Conservation (phyloP, 208 protist genomes). For the Leishmania guyanensis region DNA sequence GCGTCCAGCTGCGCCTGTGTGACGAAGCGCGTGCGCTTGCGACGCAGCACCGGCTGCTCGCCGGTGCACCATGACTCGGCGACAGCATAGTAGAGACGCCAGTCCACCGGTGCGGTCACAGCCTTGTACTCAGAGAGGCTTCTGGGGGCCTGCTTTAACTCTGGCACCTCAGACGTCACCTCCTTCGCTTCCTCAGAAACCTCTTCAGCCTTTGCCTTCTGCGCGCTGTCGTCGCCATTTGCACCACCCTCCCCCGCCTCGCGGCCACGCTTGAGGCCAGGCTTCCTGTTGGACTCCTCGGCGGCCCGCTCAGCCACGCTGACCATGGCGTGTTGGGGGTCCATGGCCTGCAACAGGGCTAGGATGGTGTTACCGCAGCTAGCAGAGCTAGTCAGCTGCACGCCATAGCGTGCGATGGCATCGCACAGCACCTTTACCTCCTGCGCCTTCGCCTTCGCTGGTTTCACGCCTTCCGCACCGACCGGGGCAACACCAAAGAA, state of each 20-base stretch:
- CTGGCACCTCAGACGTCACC: neutral
- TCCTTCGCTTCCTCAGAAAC: slow-evolving; percentile 16
- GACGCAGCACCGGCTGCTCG: slow-evolving; percentile 12
- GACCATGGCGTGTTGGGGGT: slow-evolving; percentile 39
- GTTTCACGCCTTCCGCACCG: slow-evolving; percentile 13
- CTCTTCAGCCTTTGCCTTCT: slow-evolving; percentile 31
- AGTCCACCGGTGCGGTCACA: slow-evolving; percentile 41
- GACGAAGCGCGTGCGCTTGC: slow-evolving; percentile 16
- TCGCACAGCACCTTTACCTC: slow-evolving; percentile 73
- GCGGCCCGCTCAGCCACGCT: slow-evolving; percentile 17
- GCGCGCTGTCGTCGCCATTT: slow-evolving; percentile 10
- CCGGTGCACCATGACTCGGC: slow-evolving; percentile 63
- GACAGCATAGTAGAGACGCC: slow-evolving; percentile 67
- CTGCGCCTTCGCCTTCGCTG: slow-evolving; percentile 32
- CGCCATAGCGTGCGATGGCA: slow-evolving; percentile 53
- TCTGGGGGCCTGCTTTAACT: slow-evolving; percentile 18
- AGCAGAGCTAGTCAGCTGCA: slow-evolving; percentile 42
- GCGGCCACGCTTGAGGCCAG: slow-evolving; percentile 44
- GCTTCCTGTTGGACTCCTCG: slow-evolving; percentile 18
- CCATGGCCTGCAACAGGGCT: slow-evolving; percentile 53
- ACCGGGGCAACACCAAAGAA: slow-evolving; percentile 54
- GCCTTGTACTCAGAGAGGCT: slow-evolving; percentile 38
- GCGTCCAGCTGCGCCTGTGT: slow-evolving; percentile 23
- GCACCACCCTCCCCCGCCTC: slow-evolving; percentile 32
- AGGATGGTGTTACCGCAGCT: slow-evolving; percentile 64